A percentile compares a stretch with the other conserved stretches of the same genome.
Conservation (phyloP, 169 alveolate species). For the Theileria annulata region DNA sequence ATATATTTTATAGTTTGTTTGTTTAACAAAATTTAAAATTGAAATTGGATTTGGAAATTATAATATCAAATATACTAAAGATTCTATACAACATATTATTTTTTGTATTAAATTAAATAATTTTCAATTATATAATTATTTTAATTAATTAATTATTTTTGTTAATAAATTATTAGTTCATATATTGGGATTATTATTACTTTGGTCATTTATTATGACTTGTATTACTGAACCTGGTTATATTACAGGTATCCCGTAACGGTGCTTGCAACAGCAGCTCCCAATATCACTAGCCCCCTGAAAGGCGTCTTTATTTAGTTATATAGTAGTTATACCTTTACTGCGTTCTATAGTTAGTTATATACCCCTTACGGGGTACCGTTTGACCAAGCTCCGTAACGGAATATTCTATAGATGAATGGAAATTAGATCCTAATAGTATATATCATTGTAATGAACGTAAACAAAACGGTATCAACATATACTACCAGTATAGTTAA, state of each 20-base stretch:
- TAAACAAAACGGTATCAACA: slow-evolving; percentile 46
- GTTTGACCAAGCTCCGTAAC: no score
- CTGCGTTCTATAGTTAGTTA: background rate
- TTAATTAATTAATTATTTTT: background rate
- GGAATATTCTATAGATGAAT: slow-evolving; percentile 14
- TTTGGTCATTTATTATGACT: slow-evolving; percentile 65
- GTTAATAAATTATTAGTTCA: slow-evolving; percentile 35
- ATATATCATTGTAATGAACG: slow-evolving; percentile 58
- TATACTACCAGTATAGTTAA: no score
- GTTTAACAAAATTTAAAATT: slow-evolving; percentile 48
- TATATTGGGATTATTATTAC: slow-evolving; percentile 23
- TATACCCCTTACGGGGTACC: background rate
- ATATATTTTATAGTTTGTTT: slow-evolving; percentile 37
- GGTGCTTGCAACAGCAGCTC: no score
- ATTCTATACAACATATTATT: slow-evolving; percentile 21
- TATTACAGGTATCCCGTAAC: slow-evolving; percentile 45
- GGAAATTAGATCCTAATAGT: slow-evolving; percentile 36
- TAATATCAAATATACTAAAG: slow-evolving; percentile 25
- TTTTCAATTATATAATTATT: background rate
- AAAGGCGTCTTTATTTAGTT: no score
- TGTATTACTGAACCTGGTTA: slow-evolving; percentile 57
- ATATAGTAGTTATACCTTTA: no score
- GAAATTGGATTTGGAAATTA: slow-evolving; percentile 50
- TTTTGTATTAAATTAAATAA: slow-evolving; percentile 10
- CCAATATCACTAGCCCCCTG: no score